Evolutionary conservation across 2,329 filamentous ascomycete genomes (phyloP), one percentile per base, ranked within the genome.

Genomic region (Aaosphaeria arxii): DNA sequence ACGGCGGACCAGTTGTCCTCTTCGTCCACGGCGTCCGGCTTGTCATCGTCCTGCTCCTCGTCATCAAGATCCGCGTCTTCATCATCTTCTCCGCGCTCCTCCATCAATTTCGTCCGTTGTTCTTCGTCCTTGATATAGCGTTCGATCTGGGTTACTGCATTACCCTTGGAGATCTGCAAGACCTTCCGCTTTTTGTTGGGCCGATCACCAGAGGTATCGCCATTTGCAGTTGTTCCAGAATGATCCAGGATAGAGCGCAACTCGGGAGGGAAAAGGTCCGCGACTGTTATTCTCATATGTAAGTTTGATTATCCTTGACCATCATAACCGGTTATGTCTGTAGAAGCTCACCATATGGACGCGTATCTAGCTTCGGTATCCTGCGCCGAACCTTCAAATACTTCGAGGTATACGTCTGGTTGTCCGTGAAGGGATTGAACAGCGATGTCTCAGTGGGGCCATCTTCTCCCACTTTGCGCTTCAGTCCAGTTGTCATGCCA

Each of bases 351-450:
- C 80, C 72, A 59, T 83, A 84, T 17, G 79, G 73, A 40, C 79
- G 69, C 24, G 74, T 77, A 42, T 74, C 72, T 17, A 85, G 67
- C 51, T 77, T 76, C 1, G 83, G 83, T 7, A 84, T 59, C 17
- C 71, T 75, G 50, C 80, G 71, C 55, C 76, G 75, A 57, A 80
- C 80, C 54, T 79, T 81, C 47, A 77, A 70, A 63, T 83, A 85
- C 58, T 77, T 79, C 46, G 79, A 73, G 11, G 77, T 77, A 60
- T 83, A 86, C 0, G 80, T 82, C 36, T 79, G 79, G 66, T 84
- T 84, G 47, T 80, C 80, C 40, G 78, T 74, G 58, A 86, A 86
- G 2, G 83, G 80, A 62, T 86, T 80, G 58, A 84, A 80, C 0
- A 70, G 57, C 9, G 60, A 58, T 6, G 59, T 59, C 39, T 67